A percentile compares a stretch with the other conserved stretches of the same genome.
phyloP scores from a whole-genome alignment of 306 rosid genomes.

The Rosa multiflora region DNA sequence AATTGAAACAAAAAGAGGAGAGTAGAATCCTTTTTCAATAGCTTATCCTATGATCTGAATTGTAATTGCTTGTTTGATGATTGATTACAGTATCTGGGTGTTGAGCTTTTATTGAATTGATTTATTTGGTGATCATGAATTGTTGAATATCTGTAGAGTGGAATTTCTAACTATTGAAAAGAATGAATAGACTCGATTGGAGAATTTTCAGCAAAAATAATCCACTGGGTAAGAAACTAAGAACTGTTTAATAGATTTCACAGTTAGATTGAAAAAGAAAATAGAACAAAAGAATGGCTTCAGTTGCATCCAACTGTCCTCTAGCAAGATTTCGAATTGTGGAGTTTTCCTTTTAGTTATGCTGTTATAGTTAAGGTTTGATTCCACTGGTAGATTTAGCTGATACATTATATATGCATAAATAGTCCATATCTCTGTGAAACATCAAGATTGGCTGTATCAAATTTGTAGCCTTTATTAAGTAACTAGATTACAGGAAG shows the following conservation, averaged over 20 bases:
- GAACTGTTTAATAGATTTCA: not conserved
- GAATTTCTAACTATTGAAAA: slow-evolving; percentile 1
- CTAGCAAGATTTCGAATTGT: not conserved
- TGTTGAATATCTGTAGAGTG: not conserved
- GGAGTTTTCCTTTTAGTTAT: not conserved
- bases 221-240: slow-evolving; percentile 16
- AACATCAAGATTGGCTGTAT: not conserved
- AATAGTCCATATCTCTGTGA: not conserved
- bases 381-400: not conserved
- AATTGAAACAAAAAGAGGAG: not conserved
- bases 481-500: not conserved
- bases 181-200: not conserved
- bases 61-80: not conserved
- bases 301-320: not conserved
- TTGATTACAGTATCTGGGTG: not conserved
- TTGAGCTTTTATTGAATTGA: not conserved
- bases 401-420: not conserved
- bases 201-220: not conserved
- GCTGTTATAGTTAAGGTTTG: not conserved
- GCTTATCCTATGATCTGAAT: not conserved
- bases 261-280: not conserved
- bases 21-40: not conserved
- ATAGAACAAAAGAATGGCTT: not conserved
- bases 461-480: not conserved
- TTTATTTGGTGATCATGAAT: slow-evolving; percentile 6